Evolutionary conservation across 1,139 yeast genomes (phyloP).

Genomic region (Chernovozyma sophiae-reginae): DNA sequence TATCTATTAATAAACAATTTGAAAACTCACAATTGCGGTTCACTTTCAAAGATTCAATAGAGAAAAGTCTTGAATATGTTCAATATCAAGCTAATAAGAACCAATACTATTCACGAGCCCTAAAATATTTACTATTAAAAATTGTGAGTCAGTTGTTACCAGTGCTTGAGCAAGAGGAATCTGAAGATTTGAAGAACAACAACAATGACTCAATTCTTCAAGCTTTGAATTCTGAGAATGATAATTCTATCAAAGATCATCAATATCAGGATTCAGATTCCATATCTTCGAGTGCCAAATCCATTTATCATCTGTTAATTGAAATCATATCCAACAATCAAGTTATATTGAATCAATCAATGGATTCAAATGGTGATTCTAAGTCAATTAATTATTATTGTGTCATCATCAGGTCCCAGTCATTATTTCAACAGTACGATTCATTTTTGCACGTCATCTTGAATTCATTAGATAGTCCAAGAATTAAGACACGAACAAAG

Average conservation of each 20-base stretch:
- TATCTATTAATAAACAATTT: background rate
- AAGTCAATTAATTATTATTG: constrained; percentile 11
- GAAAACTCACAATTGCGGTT: background rate
- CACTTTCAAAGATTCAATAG: background rate
- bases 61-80: constrained; percentile 13
- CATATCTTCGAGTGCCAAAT: background rate
- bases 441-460: constrained; percentile 48
- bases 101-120: constrained; percentile 6
- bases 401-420: constrained; percentile 20
- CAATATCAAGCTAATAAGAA: constrained; percentile 11
- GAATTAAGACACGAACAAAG: constrained; percentile 58
- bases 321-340: constrained; percentile 9
- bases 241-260: background rate
- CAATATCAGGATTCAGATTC: background rate
- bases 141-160: constrained; percentile 5
- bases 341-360: constrained; percentile 9
- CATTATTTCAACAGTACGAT: constrained; percentile 46
- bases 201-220: background rate
- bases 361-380: constrained; percentile 12
- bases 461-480: constrained; percentile 45
- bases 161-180: background rate
- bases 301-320: constrained; percentile 6
- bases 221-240: background rate
- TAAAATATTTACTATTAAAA: constrained; percentile 13
- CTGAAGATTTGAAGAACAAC: background rate